Conservation (phyloP, 108 stramenopile genomes). For the Skeletonema menzelii region DNA sequence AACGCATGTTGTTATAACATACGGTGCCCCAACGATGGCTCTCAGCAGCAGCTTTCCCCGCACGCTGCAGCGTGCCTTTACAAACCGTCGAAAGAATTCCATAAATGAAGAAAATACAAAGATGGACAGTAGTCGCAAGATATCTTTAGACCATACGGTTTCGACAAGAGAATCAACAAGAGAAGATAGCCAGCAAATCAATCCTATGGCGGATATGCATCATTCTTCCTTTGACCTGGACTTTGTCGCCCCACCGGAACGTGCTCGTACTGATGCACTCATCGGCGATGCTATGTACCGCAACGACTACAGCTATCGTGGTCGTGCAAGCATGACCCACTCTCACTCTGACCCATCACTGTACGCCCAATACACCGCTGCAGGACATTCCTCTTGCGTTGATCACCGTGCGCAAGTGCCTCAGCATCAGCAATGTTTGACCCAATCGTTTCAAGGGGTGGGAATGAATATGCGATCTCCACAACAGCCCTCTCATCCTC, state of each 20-base stretch:
- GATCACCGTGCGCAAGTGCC: not conserved
- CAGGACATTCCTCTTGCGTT: not conserved
- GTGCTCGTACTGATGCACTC: not conserved
- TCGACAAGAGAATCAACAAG: slow-evolving; percentile 16
- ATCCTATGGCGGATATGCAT: slow-evolving; percentile 5
- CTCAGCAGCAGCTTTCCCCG: slow-evolving; percentile 13
- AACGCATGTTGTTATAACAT: too few species aligned
- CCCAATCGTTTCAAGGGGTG: not conserved
- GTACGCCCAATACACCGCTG: not conserved
- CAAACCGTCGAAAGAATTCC: slow-evolving; percentile 8
- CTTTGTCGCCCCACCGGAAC: not conserved
- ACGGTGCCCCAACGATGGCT: not conserved
- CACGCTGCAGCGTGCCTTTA: not conserved
- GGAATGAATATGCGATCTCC: not conserved
- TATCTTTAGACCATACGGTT: slow-evolving; percentile 31
- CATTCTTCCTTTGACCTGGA: not conserved
- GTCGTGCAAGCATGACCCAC: not conserved
- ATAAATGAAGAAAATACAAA: not conserved
- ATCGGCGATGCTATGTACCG: not conserved
- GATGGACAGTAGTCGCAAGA: slow-evolving; percentile 8
- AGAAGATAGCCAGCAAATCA: slow-evolving; percentile 18
- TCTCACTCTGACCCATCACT: not conserved
- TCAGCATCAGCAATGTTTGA: not conserved
- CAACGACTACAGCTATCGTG: not conserved
- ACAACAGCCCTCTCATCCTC: not conserved